A percentile compares a stretch with the other conserved stretches of the same genome.
Evolutionary conservation across 1,139 yeast genomes (phyloP).

Genomic region (Diutina sp.): DNA sequence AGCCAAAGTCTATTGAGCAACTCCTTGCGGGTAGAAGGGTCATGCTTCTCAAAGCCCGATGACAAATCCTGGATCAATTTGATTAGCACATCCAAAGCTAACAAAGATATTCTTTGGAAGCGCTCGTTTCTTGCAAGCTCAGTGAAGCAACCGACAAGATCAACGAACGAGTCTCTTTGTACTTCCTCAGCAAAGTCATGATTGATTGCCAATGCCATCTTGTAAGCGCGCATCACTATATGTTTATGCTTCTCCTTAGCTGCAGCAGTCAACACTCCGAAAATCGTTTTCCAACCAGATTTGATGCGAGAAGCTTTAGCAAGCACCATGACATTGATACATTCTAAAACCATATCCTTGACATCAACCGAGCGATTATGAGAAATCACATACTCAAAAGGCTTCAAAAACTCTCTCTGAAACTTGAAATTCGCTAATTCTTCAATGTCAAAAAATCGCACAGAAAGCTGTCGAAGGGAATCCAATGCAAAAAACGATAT

Average conservation of each 20-base stretch:
- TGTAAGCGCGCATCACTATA: slow-evolving; percentile 51
- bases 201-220: slow-evolving; percentile 51
- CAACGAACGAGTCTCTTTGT: slow-evolving; percentile 62
- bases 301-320: slow-evolving; percentile 64
- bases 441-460: slow-evolving; percentile 85
- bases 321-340: slow-evolving; percentile 74
- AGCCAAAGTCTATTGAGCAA: slow-evolving; percentile 47
- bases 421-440: slow-evolving; percentile 93
- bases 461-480: slow-evolving; percentile 82
- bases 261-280: slow-evolving; percentile 61
- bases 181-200: slow-evolving; percentile 52
- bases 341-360: slow-evolving; percentile 83
- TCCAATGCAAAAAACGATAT: slow-evolving; percentile 88
- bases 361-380: slow-evolving; percentile 61
- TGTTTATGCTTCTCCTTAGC: slow-evolving; percentile 43
- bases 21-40: slow-evolving; percentile 12
- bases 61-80: slow-evolving; percentile 51
- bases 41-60: slow-evolving; percentile 13
- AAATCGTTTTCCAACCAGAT: slow-evolving; percentile 93
- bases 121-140: slow-evolving; percentile 74
- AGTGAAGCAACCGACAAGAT: slow-evolving; percentile 65
- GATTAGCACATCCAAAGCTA: slow-evolving; percentile 67
- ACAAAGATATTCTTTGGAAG: slow-evolving; percentile 71
- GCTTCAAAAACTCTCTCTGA: slow-evolving; percentile 86
- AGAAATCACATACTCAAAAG: slow-evolving; percentile 69